phyloP scores from a whole-genome alignment of 345 rosid species.

The Punica granatum region DNA sequence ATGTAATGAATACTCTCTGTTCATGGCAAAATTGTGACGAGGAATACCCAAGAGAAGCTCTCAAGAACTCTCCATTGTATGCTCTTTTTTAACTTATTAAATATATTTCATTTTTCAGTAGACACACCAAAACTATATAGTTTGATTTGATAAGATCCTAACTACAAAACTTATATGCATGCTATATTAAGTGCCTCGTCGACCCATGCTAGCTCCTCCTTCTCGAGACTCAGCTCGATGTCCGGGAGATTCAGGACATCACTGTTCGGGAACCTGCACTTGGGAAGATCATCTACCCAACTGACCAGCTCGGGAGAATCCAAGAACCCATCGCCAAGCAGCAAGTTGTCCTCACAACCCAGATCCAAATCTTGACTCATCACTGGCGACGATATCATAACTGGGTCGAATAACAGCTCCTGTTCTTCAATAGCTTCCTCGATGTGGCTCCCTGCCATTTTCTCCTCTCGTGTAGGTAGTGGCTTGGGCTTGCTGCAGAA shows the following conservation, averaged over 20 bases:
- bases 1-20: not conserved
- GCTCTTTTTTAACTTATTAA: not conserved
- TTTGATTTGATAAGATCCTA: not conserved
- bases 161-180: constrained; percentile 9
- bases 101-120: not conserved
- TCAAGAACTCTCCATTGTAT: not conserved
- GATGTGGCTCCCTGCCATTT: not conserved
- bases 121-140: not conserved
- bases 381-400: not conserved
- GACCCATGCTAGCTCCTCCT: constrained; percentile 29
- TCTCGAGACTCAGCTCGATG: constrained; percentile 16
- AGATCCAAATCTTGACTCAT: not conserved
- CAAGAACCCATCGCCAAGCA: constrained; percentile 9
- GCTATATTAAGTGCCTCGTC: constrained; percentile 24
- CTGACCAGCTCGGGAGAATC: constrained; percentile 4
- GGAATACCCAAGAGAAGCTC: not conserved
- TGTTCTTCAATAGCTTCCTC: not conserved
- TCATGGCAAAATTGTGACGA: not conserved
- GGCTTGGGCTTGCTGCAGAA: not conserved
- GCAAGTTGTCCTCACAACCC: constrained; percentile 3
- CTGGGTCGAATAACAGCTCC: not conserved
- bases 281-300: not conserved
- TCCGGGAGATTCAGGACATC: constrained; percentile 16
- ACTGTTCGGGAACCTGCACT: not conserved
- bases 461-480: not conserved